A percentile compares a stretch with the other conserved stretches of the same genome.
Evolutionary conservation across 148 eudicot genomes (phyloP).

Genomic region (Nyssa sinensis): DNA sequence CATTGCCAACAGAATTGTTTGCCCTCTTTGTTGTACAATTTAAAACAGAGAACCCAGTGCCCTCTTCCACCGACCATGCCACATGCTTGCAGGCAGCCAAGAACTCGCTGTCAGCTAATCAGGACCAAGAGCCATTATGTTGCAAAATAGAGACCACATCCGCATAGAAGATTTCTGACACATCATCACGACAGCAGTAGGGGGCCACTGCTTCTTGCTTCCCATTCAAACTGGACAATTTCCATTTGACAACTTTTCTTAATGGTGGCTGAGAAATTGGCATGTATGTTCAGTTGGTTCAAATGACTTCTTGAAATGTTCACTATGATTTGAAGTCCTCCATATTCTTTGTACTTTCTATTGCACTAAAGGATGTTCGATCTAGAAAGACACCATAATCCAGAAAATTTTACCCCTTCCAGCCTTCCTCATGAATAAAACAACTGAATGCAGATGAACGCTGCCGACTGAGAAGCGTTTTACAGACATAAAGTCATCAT

Average conservation of each 20-base stretch:
- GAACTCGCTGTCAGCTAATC: neutral
- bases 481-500: neutral
- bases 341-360: neutral
- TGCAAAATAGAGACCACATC: neutral
- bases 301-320: conserved; percentile 2
- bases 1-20: neutral
- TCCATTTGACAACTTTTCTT: neutral
- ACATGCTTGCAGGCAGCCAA: neutral
- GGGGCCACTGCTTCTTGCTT: neutral
- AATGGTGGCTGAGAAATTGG: neutral
- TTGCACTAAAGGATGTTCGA: neutral
- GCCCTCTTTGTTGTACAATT: neutral
- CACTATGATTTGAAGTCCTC: neutral
- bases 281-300: neutral
- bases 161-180: neutral
- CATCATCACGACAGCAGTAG: neutral
- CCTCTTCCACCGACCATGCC: neutral
- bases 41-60: neutral
- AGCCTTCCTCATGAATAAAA: no score
- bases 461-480: neutral
- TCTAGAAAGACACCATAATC: neutral
- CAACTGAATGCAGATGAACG: neutral
- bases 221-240: neutral
- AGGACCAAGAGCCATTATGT: neutral
- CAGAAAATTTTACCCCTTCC: no score